A percentile compares a stretch with the other conserved stretches of the same genome.
Evolutionary conservation across 2,329 filamentous ascomycete genomes (phyloP).

Genomic region (Metarhizium guizhouense): DNA sequence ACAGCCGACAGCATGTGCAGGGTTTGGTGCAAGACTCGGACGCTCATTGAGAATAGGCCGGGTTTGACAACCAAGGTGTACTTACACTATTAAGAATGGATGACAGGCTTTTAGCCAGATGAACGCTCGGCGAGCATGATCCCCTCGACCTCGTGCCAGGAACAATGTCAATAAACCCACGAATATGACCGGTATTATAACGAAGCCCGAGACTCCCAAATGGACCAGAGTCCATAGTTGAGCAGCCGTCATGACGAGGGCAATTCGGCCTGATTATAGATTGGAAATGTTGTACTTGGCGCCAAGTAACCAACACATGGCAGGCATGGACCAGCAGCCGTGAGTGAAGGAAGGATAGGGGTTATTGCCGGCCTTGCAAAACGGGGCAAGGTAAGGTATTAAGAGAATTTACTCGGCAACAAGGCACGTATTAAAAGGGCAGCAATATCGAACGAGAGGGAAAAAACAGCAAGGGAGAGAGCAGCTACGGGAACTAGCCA

Average conservation of each 20-base stretch:
- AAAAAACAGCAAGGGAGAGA: background rate
- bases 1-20: background rate
- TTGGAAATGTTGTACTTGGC: background rate
- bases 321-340: background rate
- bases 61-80: background rate
- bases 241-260: constrained; percentile 2
- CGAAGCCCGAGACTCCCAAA: constrained; percentile 5
- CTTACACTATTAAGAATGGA: constrained; percentile 5
- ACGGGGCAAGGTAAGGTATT: background rate
- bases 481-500: background rate
- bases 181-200: constrained; percentile 4
- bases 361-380: background rate
- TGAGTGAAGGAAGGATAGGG: background rate
- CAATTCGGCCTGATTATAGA: background rate
- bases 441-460: background rate
- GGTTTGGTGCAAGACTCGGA: background rate
- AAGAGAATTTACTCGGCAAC: background rate
- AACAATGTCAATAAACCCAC: constrained; percentile 2
- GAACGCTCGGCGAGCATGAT: constrained; percentile 5
- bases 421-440: background rate
- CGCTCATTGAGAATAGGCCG: background rate
- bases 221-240: constrained; percentile 8
- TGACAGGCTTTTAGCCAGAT: constrained; percentile 6
- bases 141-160: constrained; percentile 2
- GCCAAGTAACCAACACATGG: constrained; percentile 1